A percentile compares a stretch with the other conserved stretches of the same genome.
Evolutionary conservation across 257 asterid species (phyloP).

Genomic region (Solanum medicagineum): DNA sequence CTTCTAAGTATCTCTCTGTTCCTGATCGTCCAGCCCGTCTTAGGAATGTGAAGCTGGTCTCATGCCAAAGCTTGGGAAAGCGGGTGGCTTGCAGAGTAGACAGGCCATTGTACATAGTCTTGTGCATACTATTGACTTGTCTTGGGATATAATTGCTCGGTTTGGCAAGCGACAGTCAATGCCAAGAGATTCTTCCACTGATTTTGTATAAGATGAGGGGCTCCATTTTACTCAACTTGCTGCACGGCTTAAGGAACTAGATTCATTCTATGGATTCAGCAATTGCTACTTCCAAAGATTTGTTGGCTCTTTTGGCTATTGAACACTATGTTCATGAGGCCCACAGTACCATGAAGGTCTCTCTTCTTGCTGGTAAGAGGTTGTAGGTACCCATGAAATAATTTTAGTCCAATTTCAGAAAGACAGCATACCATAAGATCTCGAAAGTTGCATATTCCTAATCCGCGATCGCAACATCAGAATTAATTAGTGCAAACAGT

Average conservation of each 20-base stretch:
- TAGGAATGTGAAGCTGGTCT: slow-evolving; percentile 57
- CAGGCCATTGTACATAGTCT: slow-evolving; percentile 94
- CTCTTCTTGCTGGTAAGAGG: no score
- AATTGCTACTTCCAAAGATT: slow-evolving; percentile 62
- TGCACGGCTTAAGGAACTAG: slow-evolving; percentile 62
- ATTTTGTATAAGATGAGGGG: slow-evolving; percentile 96
- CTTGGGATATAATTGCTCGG: slow-evolving; percentile 97
- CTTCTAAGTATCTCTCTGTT: slow-evolving; percentile 6
- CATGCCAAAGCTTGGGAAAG: slow-evolving; percentile 97
- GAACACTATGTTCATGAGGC: slow-evolving; percentile 99
- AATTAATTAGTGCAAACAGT: no score
- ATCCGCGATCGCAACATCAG: no score
- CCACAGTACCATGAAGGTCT: neutral
- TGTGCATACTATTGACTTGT: slow-evolving; percentile 82
- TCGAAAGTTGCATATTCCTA: no score
- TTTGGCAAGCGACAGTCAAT: slow-evolving; percentile 74
- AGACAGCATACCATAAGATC: no score
- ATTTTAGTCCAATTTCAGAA: no score
- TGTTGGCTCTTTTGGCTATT: slow-evolving; percentile 72
- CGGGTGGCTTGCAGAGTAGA: slow-evolving; percentile 93
- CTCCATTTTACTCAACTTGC: slow-evolving; percentile 83
- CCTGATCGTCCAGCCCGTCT: slow-evolving; percentile 83
- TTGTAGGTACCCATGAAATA: no score
- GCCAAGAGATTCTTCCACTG: slow-evolving; percentile 88
- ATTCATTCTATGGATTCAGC: slow-evolving; percentile 93